phyloP scores from a whole-genome alignment of 2,329 filamentous ascomycete species.

The Sporothrix schenckii region DNA sequence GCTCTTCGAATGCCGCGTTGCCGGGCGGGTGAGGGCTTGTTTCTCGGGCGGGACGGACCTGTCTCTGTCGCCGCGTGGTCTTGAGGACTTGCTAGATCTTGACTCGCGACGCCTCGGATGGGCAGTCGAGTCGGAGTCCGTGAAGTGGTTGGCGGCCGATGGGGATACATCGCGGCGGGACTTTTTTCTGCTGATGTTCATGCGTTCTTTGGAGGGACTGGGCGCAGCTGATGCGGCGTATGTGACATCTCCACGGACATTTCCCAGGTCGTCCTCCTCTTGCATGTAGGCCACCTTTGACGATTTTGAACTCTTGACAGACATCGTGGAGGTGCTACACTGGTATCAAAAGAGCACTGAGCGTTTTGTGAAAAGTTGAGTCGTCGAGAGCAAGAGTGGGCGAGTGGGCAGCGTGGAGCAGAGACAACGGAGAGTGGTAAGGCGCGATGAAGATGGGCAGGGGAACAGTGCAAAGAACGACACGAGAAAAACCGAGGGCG shows the following conservation, averaged over 20 bases:
- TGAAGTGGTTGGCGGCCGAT: conserved; percentile 43
- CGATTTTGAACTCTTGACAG: conserved; percentile 40
- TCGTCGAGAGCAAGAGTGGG: not conserved
- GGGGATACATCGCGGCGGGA: conserved; percentile 47
- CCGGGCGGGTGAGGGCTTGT: conserved; percentile 41
- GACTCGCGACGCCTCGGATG: conserved; percentile 44
- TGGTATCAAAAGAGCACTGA: conserved; percentile 11
- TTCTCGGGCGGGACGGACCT: conserved; percentile 38
- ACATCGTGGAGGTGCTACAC: conserved; percentile 46
- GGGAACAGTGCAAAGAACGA: not conserved
- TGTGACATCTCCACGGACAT: conserved; percentile 45
- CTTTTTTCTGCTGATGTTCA: conserved; percentile 56
- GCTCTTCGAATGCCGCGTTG: conserved; percentile 46
- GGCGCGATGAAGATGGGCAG: conserved; percentile 6
- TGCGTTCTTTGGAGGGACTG: conserved; percentile 53
- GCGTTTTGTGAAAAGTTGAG: not conserved
- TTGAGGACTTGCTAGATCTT: conserved; percentile 43
- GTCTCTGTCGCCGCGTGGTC: conserved; percentile 36
- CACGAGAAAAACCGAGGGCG: too few species aligned
- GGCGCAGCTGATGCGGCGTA: conserved; percentile 55
- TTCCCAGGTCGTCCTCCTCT: conserved; percentile 56
- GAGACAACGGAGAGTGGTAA: conserved; percentile 1
- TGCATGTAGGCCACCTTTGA: conserved; percentile 52
- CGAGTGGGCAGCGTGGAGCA: conserved; percentile 7
- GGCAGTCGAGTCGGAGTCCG: conserved; percentile 51